Conservation (phyloP, 768 basidiomycete genomes). For the Lactarius sp. region DNA sequence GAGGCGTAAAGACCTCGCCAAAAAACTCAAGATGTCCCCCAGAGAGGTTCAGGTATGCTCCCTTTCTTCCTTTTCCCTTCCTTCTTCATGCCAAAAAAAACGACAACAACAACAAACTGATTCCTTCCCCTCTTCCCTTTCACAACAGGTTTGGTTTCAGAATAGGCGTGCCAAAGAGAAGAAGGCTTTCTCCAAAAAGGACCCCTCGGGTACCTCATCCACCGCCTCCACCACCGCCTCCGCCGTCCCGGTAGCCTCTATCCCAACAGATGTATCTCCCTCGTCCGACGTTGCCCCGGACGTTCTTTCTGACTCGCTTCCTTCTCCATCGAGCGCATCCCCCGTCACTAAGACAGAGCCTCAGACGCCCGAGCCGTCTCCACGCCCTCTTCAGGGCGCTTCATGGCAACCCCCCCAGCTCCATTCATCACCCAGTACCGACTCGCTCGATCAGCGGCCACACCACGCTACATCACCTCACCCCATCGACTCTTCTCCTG, state of each 20-base stretch:
- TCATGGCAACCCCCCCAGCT: slow-evolving; percentile 19
- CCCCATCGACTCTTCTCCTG: slow-evolving; percentile 8
- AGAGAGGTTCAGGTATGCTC: slow-evolving; percentile 86
- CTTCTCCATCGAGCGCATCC: slow-evolving; percentile 11
- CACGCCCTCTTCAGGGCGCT: slow-evolving; percentile 5
- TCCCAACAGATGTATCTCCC: neutral
- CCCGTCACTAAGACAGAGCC: slow-evolving; percentile 21
- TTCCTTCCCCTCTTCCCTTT: slow-evolving; percentile 17
- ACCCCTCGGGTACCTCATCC: neutral
- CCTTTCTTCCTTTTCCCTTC: neutral
- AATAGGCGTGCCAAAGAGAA: slow-evolving; percentile 89
- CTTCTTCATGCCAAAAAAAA: neutral
- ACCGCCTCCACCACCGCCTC: neutral
- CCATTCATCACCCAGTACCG: neutral
- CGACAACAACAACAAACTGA: neutral
- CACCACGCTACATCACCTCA: slow-evolving; percentile 7
- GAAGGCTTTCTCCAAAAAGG: slow-evolving; percentile 30
- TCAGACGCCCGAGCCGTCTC: slow-evolving; percentile 23
- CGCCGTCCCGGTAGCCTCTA: neutral
- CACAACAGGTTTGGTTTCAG: slow-evolving; percentile 79
- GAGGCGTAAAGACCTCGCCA: slow-evolving; percentile 72
- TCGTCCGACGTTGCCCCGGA: slow-evolving; percentile 6
- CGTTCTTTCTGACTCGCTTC: neutral
- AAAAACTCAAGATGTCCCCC: slow-evolving; percentile 85
- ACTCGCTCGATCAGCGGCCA: slow-evolving; percentile 7